Evolutionary conservation across 768 basidiomycete genomes (phyloP), one percentile per base, ranked within the genome.

Genomic region (Gyrodon lividus): DNA sequence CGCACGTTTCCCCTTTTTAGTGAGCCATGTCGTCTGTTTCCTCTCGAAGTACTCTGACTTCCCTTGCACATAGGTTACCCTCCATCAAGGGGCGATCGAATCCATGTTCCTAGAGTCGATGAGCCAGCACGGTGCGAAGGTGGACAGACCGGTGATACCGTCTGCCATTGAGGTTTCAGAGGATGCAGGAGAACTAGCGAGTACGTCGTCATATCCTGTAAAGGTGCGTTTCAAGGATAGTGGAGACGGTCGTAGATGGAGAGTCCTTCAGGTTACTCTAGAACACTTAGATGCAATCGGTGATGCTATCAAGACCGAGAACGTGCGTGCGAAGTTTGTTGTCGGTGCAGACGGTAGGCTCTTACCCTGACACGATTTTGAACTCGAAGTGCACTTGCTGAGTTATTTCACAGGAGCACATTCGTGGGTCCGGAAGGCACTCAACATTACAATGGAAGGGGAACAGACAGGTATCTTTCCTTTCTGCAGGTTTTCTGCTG

Each of bases 1-100:
- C 12, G 84, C 85, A 3, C 74, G 84, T 20, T 87, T 78, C 64
- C 84, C 84, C 5, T 87, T 83, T 55, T 83, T 85, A 70, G 84
- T 34, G 28, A 28, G 28, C 28, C 8, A 9, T 28, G 28, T 28
- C 28, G 28, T 28, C 28, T 28, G 10, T 28, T 1, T 28, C 6
- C 8, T 28, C 28, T 28, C 28, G 28, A 10, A 5, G 6, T 28
- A 10, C 28, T 28, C 28, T 28, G 28, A 28, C 28, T 28, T 28
- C 28, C 10, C 28, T 28, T 3, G 8, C 7, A 28, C 10, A 10
- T 31, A 71, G 57, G 51, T 62, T 17, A 61, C 61, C 1, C 57
- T 72, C 5, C 62, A 64, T 39, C 69, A 69, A 60, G 70, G 66
- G 2, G 59, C 65, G 4, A 71, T 72, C 13, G 71, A 70, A 45